Conservation (phyloP, 192 early-diverging fungal species). For the Umbelopsis isabellina region DNA sequence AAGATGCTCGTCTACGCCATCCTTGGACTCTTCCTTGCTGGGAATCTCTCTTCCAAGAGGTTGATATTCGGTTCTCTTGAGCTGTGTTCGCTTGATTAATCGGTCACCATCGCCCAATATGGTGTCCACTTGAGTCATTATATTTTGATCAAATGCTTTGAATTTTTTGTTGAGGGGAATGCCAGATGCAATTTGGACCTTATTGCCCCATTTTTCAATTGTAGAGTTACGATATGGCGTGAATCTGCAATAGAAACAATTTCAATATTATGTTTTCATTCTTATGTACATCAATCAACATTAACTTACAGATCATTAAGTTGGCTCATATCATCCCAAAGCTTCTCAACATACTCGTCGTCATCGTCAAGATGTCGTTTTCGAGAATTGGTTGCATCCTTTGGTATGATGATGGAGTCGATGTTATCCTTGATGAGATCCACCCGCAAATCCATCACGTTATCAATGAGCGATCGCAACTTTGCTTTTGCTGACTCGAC, state of each 20-base stretch:
- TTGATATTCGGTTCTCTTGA: slow-evolving; percentile 77
- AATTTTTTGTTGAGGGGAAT: slow-evolving; percentile 86
- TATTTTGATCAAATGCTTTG: slow-evolving; percentile 88
- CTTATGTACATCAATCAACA: not conserved
- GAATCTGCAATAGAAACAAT: slow-evolving; percentile 47
- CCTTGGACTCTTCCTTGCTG: slow-evolving; percentile 40
- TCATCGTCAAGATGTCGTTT: slow-evolving; percentile 54
- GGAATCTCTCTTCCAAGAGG: slow-evolving; percentile 46
- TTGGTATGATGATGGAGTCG: slow-evolving; percentile 41
- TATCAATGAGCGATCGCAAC: slow-evolving; percentile 44
- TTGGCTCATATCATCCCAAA: slow-evolving; percentile 64
- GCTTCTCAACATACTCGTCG: slow-evolving; percentile 47
- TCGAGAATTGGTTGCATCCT: slow-evolving; percentile 38
- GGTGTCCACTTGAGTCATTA: slow-evolving; percentile 37
- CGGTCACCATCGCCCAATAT: slow-evolving; percentile 72
- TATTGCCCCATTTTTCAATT: slow-evolving; percentile 94
- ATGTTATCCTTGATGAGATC: slow-evolving; percentile 36
- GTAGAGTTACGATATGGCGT: slow-evolving; percentile 81
- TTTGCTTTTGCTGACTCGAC: slow-evolving; percentile 37
- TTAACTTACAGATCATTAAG: slow-evolving; percentile 53
- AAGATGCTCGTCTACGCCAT: slow-evolving; percentile 56
- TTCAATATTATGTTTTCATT: not conserved
- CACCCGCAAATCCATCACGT: slow-evolving; percentile 44
- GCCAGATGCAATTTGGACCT: slow-evolving; percentile 75
- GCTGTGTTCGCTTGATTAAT: slow-evolving; percentile 84